Base-by-base conservation (phyloP, 1,139 yeast genomes). In the Pichia sp. region DNA sequence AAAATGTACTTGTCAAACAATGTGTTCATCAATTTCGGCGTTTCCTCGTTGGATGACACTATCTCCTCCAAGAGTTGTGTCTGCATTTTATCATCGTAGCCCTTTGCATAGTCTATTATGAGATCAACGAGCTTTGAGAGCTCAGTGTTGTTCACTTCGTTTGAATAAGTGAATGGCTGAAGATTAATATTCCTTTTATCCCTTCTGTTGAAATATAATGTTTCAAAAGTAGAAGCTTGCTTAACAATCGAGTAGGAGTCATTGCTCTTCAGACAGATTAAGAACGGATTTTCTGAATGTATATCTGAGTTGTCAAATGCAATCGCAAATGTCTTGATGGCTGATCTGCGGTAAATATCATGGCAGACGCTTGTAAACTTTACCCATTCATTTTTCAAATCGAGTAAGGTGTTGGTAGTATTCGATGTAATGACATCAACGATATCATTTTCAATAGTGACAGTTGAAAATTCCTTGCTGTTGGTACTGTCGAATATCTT, bases 361-460 rank as follows among this genome's bases (percentile, higher is more conserved):
- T 72, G 76, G 52, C 88, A 79, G 24, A 81, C 59, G 4, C 79
- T 65, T 40, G 72, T 74, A 38, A 82, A 68, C 44, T 75, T 71
- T 33, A 66, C 60, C 86, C 88, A 80, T 42, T 69, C 70, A 27
- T 53, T 56, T 25, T 56, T 54, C 7, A 19, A 26, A 16, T 21
- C 22, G 9, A 22, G 20, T 4, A 28, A 13, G 4, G 34, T 11
- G 7, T 23, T 19, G 4, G 11, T 15, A 10, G 18, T 21, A 13
- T 38, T 26, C 7, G 17, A 10, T 14, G 19, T n/a, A 9, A 38
- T 15, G 9, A 34, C 14, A 5, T 30, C 35, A 3, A 20, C 11
- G 14, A 39, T 27, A 14, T 22, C 20, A 5, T 16, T 12, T 18
- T 30, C 31, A 2, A 34, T 14, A 13, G 16, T 56, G 1, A 49